Conservation (phyloP, 148 eudicot species). For the Vaccinium darrowii region DNA sequence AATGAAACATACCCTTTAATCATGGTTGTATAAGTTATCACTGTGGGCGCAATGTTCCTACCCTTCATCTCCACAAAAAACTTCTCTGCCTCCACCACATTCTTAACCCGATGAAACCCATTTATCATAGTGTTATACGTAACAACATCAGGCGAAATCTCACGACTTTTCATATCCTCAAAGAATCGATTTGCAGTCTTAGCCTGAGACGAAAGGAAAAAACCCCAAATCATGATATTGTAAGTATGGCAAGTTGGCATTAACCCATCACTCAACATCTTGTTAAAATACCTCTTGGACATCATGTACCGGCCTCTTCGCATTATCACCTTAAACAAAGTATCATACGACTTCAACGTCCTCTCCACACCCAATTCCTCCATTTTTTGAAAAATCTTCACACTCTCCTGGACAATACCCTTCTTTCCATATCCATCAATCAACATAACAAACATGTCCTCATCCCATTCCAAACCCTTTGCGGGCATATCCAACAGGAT, state of each 20-base stretch:
- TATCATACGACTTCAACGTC: slow-evolving; percentile 61
- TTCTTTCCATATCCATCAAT: slow-evolving; percentile 74
- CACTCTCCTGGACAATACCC: slow-evolving; percentile 89
- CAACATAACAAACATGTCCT: slow-evolving; percentile 80
- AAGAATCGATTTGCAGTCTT: slow-evolving; percentile 74
- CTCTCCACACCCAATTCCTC: slow-evolving; percentile 67
- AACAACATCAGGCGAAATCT: slow-evolving; percentile 71
- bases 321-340: slow-evolving; percentile 75
- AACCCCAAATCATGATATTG: slow-evolving; percentile 84
- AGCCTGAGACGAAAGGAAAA: slow-evolving; percentile 58
- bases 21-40: slow-evolving; percentile 79
- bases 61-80: slow-evolving; percentile 88
- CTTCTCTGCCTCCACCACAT: slow-evolving; percentile 82
- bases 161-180: slow-evolving; percentile 76
- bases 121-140: slow-evolving; percentile 86
- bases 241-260: slow-evolving; percentile 71
- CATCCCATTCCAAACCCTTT: slow-evolving; percentile 71
- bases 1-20: slow-evolving; percentile 77
- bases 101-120: slow-evolving; percentile 64
- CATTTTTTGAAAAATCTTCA: slow-evolving; percentile 73
- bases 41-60: slow-evolving; percentile 69
- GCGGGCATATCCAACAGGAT: slow-evolving; percentile 78
- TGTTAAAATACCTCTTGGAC: slow-evolving; percentile 89
- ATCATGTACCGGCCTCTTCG: slow-evolving; percentile 88
- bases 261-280: slow-evolving; percentile 82